phyloP scores from a whole-genome alignment of 75 land plant genomes.

The Adiantum capillusveneris region DNA sequence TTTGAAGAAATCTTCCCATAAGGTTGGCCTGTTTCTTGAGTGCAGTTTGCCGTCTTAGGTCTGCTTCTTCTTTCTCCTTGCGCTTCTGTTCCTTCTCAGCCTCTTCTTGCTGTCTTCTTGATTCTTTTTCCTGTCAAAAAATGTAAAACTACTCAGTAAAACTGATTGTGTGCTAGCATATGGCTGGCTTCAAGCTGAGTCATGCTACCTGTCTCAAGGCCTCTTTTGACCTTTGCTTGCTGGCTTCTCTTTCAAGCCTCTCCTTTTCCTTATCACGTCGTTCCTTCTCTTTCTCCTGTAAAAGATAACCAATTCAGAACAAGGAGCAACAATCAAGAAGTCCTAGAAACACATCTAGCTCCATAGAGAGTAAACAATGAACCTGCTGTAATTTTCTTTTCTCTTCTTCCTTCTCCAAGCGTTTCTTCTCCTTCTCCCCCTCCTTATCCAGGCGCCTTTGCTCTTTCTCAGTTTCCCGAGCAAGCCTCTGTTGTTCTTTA shows the following conservation, averaged over 20 bases:
- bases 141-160: not conserved
- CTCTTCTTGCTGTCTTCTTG: conserved; percentile 54
- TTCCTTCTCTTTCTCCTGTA: conserved; percentile 31
- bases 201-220: conserved; percentile 3
- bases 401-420: conserved; percentile 17
- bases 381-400: conserved; percentile 2
- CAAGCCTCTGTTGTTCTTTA: conserved; percentile 49
- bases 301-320: not conserved
- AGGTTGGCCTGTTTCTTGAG: conserved; percentile 76
- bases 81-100: conserved; percentile 60
- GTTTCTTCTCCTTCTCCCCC: conserved; percentile 48
- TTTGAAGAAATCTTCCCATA: conserved; percentile 71
- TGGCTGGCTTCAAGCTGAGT: not conserved
- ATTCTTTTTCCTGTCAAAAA: conserved; percentile 15
- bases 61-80: conserved; percentile 70
- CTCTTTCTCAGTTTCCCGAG: conserved; percentile 55
- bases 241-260: conserved; percentile 41
- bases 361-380: too few relatives aligned
- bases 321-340: too few relatives aligned
- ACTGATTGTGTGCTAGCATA: not conserved
- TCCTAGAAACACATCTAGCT: too few relatives aligned
- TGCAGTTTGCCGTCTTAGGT: conserved; percentile 44
- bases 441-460: conserved; percentile 48
- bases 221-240: not conserved
- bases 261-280: conserved; percentile 14